Evolutionary conservation across 1,139 yeast genomes (phyloP), one percentile per base, ranked within the genome.

Genomic region (Waltiozyma sp.): DNA sequence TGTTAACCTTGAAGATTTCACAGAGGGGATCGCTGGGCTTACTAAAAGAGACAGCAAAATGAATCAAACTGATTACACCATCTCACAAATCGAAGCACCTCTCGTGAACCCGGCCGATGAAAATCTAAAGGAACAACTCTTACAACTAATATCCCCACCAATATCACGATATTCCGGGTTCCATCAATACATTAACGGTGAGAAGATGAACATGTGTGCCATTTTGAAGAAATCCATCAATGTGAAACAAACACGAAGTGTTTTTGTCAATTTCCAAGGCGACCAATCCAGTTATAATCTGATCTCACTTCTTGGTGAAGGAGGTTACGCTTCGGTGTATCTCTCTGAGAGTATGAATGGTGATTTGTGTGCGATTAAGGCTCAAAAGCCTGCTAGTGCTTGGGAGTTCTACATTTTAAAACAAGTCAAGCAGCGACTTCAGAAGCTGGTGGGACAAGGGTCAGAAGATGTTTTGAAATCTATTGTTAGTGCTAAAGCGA

Each of bases 381-480:
- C 83, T 13, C 89, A 84, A 55, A 67, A 72, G 19, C 88, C 91
- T 0, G 65, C 87, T 0, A 74, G 77, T 37, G 69, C 76, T 11
- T 88, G 96, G 96, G 96, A 88, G 59, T 85, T 74, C 54, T 87
- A 84, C 56, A 77, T 87, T 24, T 63, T 85, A 43, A 70, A 64
- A 31, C 79, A 77, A 52, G 64, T 84, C 10, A 76, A 73, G 41
- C 54, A 62, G 19, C 55, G 74, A 43, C 53, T 69, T 35, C 23
- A 14, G 7, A 34, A 34, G 21, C 8, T 9, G 7, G n/a, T n/a
- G n/a, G 31, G 31, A 26, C 31, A 10, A 14, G n/a, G 8, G 8
- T 21, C 23, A 21, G 23, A 11, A 14, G 31, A 26, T 26, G n/a
- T 63, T 1, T 47, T 63, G 33, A 51, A 56, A 7, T 71, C 78